A percentile compares a stretch with the other conserved stretches of the same genome.
phyloP scores from a whole-genome alignment of 305 asterid species.

The Vinca major region DNA sequence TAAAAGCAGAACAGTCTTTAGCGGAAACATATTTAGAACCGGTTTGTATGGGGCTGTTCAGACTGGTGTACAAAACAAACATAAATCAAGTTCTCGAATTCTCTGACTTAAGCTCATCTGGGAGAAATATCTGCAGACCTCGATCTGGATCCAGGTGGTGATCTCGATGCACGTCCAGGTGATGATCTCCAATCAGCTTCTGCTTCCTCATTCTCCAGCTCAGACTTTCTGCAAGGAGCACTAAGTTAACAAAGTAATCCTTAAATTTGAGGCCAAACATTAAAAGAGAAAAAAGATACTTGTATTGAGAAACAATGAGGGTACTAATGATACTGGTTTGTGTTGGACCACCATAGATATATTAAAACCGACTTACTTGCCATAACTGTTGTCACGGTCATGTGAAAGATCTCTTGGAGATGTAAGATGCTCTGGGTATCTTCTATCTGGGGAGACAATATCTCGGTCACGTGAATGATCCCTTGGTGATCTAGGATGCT shows the following conservation, averaged over 20 bases:
- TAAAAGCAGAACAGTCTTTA: not conserved
- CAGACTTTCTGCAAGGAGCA: conserved; percentile 15
- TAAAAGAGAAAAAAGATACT: no score
- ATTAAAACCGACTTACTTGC: conserved; percentile 9
- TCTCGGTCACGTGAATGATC: conserved; percentile 17
- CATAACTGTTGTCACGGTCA: conserved; percentile 17
- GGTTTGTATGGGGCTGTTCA: not conserved
- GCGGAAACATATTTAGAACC: not conserved
- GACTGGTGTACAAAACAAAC: not conserved
- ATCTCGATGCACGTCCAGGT: conserved; percentile 25
- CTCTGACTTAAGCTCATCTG: conserved; percentile 1
- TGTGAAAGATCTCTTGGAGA: conserved; percentile 19
- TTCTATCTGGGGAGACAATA: conserved; percentile 20
- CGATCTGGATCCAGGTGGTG: conserved; percentile 29
- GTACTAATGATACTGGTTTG: not conserved
- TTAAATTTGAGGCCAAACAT: no score
- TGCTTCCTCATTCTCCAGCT: conserved; percentile 16
- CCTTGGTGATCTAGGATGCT: conserved; percentile 22
- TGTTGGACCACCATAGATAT: not conserved
- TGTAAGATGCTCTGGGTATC: conserved; percentile 18
- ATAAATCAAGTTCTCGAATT: not conserved
- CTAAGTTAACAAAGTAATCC: not conserved
- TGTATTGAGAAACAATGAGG: no score
- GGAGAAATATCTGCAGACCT: conserved; percentile 28
- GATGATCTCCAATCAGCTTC: conserved; percentile 21